These are phyloP conservation scores for Morella rubra DNA, from an alignment of 306 rosid species.

Conservation along the genomic window DNA sequence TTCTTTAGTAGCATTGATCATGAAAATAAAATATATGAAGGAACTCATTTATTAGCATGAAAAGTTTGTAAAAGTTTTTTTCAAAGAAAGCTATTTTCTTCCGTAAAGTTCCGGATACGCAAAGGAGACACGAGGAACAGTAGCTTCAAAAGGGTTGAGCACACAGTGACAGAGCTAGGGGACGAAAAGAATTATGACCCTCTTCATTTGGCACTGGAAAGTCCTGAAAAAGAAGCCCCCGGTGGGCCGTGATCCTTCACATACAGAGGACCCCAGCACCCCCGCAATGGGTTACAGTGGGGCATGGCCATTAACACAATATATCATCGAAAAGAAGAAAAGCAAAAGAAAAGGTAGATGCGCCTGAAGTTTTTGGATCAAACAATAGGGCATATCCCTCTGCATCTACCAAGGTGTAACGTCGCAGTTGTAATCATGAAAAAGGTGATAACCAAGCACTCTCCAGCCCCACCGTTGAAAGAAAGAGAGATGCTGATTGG, in stretches of 20 bases:
- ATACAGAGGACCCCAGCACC: background rate
- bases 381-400: background rate
- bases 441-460: background rate
- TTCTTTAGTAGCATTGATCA: too few species aligned
- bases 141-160: background rate
- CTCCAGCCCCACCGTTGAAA: slow-evolving; percentile 3
- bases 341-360: background rate
- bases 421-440: slow-evolving; percentile 23
- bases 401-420: slow-evolving; percentile 4
- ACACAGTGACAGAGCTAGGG: background rate
- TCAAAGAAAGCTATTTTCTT: background rate
- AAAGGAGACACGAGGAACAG: background rate
- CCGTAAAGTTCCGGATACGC: too few species aligned
- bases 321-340: background rate
- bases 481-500: background rate
- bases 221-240: slow-evolving; percentile 9
- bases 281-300: background rate
- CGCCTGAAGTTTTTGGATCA: background rate
- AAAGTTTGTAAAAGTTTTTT: background rate
- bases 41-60: background rate
- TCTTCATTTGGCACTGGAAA: slow-evolving; percentile 1
- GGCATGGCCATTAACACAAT: slow-evolving; percentile 3
- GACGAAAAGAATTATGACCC: slow-evolving; percentile 15
- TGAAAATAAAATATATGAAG: too few species aligned
- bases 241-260: background rate